Conservation (phyloP, 73 alveolate genomes). For the Paramecium octaurelia region DNA sequence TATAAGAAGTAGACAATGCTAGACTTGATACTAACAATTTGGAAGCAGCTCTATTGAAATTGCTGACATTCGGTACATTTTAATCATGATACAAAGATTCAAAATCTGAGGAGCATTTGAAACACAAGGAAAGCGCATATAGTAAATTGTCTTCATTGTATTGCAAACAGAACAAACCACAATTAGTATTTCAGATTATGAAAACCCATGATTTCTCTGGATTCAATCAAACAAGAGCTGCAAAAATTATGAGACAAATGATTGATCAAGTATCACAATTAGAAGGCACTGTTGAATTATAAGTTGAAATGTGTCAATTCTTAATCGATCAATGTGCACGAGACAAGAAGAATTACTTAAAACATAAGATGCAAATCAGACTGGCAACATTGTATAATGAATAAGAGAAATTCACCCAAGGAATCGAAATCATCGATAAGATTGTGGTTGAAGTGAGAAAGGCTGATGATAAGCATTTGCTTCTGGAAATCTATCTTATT, state of each 20-base stretch:
- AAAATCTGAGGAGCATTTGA: constrained; percentile 13
- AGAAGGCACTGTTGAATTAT: constrained; percentile 61
- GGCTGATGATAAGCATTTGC: constrained; percentile 76
- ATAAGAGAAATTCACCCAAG: constrained; percentile 57
- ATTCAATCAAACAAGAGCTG: constrained; percentile 58
- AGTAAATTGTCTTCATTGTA: neutral
- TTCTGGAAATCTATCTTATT: constrained; percentile 71
- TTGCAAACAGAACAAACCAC: neutral
- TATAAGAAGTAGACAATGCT: neutral
- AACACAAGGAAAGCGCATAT: neutral
- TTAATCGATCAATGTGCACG: constrained; percentile 75
- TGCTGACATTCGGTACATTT: neutral
- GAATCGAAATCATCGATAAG: constrained; percentile 63
- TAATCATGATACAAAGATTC: neutral
- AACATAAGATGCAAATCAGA: constrained; percentile 76
- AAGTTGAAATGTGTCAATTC: constrained; percentile 69
- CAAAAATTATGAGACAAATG: constrained; percentile 57
- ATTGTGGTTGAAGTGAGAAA: constrained; percentile 73
- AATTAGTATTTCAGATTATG: neutral
- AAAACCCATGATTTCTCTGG: neutral
- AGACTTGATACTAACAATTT: neutral
- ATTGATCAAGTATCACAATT: constrained; percentile 61
- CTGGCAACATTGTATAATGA: constrained; percentile 68
- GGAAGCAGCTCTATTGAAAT: neutral
- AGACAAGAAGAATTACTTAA: constrained; percentile 72